Evolutionary conservation across 805 yeast species (phyloP), one percentile per base, ranked within the genome.

Genomic region (Candida insectorum): DNA sequence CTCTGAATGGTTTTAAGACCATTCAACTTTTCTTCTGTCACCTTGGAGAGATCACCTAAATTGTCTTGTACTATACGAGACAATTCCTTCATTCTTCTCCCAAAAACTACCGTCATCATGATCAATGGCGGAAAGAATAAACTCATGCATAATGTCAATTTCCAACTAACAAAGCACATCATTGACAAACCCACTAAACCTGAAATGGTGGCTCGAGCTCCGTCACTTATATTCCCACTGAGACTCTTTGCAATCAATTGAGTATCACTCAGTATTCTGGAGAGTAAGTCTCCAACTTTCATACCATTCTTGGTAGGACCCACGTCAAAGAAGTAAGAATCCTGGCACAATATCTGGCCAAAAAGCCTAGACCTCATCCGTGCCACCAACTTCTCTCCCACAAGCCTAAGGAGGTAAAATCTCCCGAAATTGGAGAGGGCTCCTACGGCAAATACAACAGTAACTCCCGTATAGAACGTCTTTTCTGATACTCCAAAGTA

Each of bases 221-320:
- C 97, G 54, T 91, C 97, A 37, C 93, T 81, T 16, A 91, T 71
- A 54, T 91, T 89, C 46, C 84, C 91, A 21, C 96, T 86, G 13
- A 91, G 76, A 0, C 96, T 79, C 49, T 81, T 77, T 5, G 96
- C 75, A 10, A 91, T 94, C 27, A 91, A 78, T 19, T 88, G 86
- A 1, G 96, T 84, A 55, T 91, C 97, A 26, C 85, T 82, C 4
- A 93, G 83, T 30, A 91, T 64, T 41, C 97, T 69, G 4, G 96
- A 86, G 27, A 91, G 87, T 49, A 91, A 67, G 54, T 91, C 97
- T 25, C 97, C 97, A 7, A 88, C 87, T 43, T 89, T 77, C 70
- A 66, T 66, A 16, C 71, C 71, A 3, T 34, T 36, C 23, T 52
- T 49, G n/a, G 47, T 46, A 6, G 72, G 71, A 39, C 93, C 88